Conservation (phyloP, 2,329 filamentous ascomycete species). For the Peltaster fructicola region DNA sequence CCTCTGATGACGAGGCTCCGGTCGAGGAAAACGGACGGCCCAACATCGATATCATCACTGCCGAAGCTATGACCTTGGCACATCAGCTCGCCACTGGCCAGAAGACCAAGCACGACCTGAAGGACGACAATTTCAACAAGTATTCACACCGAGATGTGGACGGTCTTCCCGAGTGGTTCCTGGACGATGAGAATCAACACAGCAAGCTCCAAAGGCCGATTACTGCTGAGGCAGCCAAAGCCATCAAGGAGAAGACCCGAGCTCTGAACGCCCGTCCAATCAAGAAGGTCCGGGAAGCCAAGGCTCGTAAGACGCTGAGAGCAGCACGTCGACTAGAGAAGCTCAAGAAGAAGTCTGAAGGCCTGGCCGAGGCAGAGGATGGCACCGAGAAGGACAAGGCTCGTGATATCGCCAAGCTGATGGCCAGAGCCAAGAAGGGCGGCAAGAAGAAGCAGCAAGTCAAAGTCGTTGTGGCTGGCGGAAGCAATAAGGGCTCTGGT, state of each 20-base stretch:
- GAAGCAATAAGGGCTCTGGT: constrained; percentile 70
- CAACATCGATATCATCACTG: constrained; percentile 98
- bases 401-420: constrained; percentile 60
- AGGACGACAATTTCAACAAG: constrained; percentile 90
- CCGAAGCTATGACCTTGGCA: constrained; percentile 93
- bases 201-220: constrained; percentile 78
- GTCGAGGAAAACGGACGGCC: constrained; percentile 35
- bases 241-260: constrained; percentile 86
- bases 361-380: constrained; percentile 74
- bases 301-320: constrained; percentile 94
- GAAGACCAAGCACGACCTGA: constrained; percentile 58
- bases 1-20: too few relatives aligned
- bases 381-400: constrained; percentile 96
- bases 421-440: constrained; percentile 55
- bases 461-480: constrained; percentile 76
- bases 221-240: constrained; percentile 69
- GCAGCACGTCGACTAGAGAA: constrained; percentile 82
- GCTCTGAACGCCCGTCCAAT: constrained; percentile 90
- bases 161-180: constrained; percentile 91
- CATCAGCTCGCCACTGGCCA: constrained; percentile 79
- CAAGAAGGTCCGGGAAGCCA: constrained; percentile 96
- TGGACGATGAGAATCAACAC: constrained; percentile 78
- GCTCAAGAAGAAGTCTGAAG: constrained; percentile 88
- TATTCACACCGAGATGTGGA: constrained; percentile 79
- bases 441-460: constrained; percentile 65